phyloP scores from a whole-genome alignment of 2,329 filamentous ascomycete species.

The Calcarisporium arbuscula region DNA sequence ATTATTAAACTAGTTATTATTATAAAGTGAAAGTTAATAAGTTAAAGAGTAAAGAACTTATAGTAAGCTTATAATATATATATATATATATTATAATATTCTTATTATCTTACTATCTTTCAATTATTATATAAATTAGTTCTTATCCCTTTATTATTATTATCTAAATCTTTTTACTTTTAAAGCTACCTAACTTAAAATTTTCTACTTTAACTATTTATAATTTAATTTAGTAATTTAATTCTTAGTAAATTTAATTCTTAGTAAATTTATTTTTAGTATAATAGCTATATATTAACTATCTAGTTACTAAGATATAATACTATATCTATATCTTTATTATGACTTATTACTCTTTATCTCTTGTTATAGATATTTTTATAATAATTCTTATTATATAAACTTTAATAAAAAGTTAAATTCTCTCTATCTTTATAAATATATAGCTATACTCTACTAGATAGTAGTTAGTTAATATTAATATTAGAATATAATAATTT shows the following conservation, averaged over 20 bases:
- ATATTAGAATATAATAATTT: background rate
- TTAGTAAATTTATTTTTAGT: background rate
- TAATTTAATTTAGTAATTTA: background rate
- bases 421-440: background rate
- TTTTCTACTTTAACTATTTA: background rate
- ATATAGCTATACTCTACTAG: background rate
- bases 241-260: background rate
- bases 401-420: background rate
- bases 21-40: no score
- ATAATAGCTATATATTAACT: background rate
- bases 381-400: constrained; percentile 2
- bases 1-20: background rate
- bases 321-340: background rate
- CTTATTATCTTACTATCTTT: no score
- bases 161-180: background rate
- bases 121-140: no score
- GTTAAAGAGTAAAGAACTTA: no score
- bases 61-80: background rate
- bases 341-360: background rate
- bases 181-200: background rate
- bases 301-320: background rate
- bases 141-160: background rate
- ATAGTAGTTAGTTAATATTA: background rate
- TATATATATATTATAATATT: constrained; percentile 1
- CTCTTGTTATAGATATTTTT: background rate